phyloP scores from a whole-genome alignment of 306 rosid genomes.

The Cajanus cajan region DNA sequence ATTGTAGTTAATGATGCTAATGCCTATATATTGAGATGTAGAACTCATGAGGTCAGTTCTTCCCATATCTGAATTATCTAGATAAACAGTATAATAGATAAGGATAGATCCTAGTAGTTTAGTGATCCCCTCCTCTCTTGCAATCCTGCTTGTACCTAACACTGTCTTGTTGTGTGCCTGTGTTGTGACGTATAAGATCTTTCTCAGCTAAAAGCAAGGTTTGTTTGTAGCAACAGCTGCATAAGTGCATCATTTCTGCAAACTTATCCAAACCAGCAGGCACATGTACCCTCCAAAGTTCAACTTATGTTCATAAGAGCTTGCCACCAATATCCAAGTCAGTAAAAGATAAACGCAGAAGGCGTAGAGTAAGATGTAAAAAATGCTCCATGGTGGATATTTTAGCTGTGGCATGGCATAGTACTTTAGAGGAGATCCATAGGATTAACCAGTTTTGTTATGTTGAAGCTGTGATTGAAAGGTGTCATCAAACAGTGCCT shows the following conservation, averaged over 20 bases:
- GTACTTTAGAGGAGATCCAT: conserved; percentile 44
- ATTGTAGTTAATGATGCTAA: conserved; percentile 23
- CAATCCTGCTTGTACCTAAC: background rate
- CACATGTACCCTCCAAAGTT: background rate
- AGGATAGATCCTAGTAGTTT: conserved; percentile 5
- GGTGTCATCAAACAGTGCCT: conserved; percentile 25
- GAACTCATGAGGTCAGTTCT: background rate
- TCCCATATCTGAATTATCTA: background rate
- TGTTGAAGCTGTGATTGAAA: too few species aligned
- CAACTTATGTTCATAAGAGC: background rate
- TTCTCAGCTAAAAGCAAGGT: background rate
- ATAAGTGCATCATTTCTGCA: conserved; percentile 27
- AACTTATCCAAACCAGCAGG: background rate
- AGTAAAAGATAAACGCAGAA: conserved; percentile 36
- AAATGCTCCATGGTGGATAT: conserved; percentile 52
- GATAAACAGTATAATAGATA: background rate
- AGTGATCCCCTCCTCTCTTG: background rate
- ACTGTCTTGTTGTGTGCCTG: too few species aligned
- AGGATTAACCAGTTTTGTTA: conserved; percentile 41
- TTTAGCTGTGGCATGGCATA: conserved; percentile 44
- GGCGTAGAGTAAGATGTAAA: conserved; percentile 44
- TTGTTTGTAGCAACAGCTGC: conserved; percentile 17
- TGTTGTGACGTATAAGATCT: background rate
- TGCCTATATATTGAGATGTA: conserved; percentile 8
- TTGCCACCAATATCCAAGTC: conserved; percentile 18